phyloP scores from a whole-genome alignment of 257 asterid species.

The Penstemon barbatus region DNA sequence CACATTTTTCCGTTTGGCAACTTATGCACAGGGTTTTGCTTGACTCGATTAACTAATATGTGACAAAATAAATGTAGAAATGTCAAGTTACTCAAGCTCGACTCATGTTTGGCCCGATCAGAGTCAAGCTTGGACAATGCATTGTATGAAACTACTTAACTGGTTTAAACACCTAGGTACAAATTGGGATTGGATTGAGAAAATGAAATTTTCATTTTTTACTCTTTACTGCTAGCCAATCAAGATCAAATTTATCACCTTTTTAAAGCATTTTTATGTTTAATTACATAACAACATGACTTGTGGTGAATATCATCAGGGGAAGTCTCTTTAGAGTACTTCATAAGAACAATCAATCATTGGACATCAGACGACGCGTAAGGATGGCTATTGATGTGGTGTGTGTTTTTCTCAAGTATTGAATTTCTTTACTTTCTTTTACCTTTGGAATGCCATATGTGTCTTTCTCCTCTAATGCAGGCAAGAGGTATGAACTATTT shows the following conservation, averaged over 20 bases:
- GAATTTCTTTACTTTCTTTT: background rate
- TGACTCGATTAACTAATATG: too few species aligned
- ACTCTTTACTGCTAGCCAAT: background rate
- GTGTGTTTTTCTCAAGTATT: constrained; percentile 22
- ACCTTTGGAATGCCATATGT: background rate
- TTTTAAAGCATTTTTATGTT: background rate
- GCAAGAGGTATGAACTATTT: constrained; percentile 83
- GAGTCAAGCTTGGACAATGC: too few species aligned
- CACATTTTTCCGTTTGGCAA: too few species aligned
- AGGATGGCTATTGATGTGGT: constrained; percentile 84
- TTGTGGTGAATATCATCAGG: constrained; percentile 44
- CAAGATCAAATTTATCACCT: background rate
- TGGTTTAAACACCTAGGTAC: too few species aligned
- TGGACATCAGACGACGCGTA: constrained; percentile 64
- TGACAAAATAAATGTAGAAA: too few species aligned
- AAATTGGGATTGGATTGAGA: background rate
- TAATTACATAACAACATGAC: background rate
- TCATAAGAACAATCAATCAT: constrained; percentile 54
- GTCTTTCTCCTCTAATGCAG: constrained; percentile 38
- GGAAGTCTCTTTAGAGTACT: constrained; percentile 72
- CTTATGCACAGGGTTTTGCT: too few species aligned
- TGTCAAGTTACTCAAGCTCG: too few species aligned
- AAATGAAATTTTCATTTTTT: background rate
- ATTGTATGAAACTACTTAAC: too few species aligned
- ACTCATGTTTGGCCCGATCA: too few species aligned